Evolutionary conservation across 495 filamentous ascomycete species (phyloP).

Genomic region (Neurospora discreta): DNA sequence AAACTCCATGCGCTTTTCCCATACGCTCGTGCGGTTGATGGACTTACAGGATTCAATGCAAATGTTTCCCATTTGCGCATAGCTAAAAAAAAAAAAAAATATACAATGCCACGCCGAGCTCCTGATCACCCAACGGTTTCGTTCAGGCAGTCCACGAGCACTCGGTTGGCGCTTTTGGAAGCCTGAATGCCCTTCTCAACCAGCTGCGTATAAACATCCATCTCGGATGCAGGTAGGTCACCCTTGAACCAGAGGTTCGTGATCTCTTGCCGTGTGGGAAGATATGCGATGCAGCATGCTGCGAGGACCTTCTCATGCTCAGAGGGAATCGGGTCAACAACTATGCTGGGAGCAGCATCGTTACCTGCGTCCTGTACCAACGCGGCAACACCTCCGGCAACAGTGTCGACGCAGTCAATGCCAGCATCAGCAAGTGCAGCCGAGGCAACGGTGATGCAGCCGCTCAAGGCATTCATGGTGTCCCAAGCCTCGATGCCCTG

Average conservation of each 20-base stretch:
- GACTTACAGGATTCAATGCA: not conserved
- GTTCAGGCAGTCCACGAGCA: slow-evolving; percentile 27
- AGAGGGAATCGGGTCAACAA: slow-evolving; percentile 74
- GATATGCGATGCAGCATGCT: slow-evolving; percentile 82
- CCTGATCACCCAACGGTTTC: slow-evolving; percentile 21
- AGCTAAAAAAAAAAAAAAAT: not conserved
- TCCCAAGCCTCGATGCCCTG: slow-evolving; percentile 56
- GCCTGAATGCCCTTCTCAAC: slow-evolving; percentile 34
- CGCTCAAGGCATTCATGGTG: slow-evolving; percentile 76
- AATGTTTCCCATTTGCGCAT: not conserved
- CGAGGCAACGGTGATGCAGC: slow-evolving; percentile 86
- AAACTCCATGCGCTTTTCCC: not conserved
- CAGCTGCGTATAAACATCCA: slow-evolving; percentile 28
- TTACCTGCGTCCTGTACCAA: slow-evolving; percentile 41
- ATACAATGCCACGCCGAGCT: not conserved
- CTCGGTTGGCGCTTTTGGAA: slow-evolving; percentile 30
- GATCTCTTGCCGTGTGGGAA: slow-evolving; percentile 79
- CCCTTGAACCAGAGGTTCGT: slow-evolving; percentile 93
- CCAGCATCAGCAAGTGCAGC: slow-evolving; percentile 93
- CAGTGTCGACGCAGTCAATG: slow-evolving; percentile 89
- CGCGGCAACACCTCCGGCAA: slow-evolving; percentile 81
- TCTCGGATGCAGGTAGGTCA: slow-evolving; percentile 29
- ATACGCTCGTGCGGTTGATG: not conserved
- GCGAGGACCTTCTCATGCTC: slow-evolving; percentile 69
- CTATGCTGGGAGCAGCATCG: slow-evolving; percentile 36